Percentiles rank a stretch among this genome's conserved stretches.
phyloP scores from a whole-genome alignment of 2,329 filamentous ascomycete genomes.

The Neophaeococcomyces aloes region DNA sequence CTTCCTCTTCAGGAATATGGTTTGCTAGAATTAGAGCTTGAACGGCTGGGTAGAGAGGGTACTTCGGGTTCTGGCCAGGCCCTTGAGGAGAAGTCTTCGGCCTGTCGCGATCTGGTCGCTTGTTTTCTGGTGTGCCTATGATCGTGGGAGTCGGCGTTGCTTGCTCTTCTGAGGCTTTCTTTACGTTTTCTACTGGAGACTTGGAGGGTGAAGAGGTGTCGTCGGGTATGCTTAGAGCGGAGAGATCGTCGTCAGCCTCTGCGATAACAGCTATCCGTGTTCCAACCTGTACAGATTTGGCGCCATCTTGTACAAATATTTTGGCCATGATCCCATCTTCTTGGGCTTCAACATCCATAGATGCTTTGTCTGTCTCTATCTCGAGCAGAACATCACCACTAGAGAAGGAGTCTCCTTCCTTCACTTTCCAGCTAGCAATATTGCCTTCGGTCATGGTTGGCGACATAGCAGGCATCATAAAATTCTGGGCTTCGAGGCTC shows the following conservation, averaged over 20 bases:
- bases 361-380: slow-evolving; percentile 89
- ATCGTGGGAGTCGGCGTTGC: slow-evolving; percentile 7
- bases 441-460: slow-evolving; percentile 92
- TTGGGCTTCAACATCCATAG: slow-evolving; percentile 90
- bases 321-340: slow-evolving; percentile 80
- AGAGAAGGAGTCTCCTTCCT: slow-evolving; percentile 70
- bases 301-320: slow-evolving; percentile 60
- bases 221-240: slow-evolving; percentile 60
- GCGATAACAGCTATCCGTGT: slow-evolving; percentile 72
- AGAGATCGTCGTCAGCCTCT: slow-evolving; percentile 69
- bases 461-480: slow-evolving; percentile 82
- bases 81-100: slow-evolving; percentile 16
- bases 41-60: slow-evolving; percentile 62
- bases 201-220: slow-evolving; percentile 41
- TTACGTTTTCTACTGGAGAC: slow-evolving; percentile 17
- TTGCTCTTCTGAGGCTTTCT: slow-evolving; percentile 22
- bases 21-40: slow-evolving; percentile 69
- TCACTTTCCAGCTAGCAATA: slow-evolving; percentile 74
- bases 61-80: slow-evolving; percentile 33
- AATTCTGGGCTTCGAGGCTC: slow-evolving; percentile 64
- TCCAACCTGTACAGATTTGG: slow-evolving; percentile 68
- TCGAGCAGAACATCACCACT: slow-evolving; percentile 81
- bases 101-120: slow-evolving; percentile 16
- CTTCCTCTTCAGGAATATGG: slow-evolving; percentile 62
- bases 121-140: slow-evolving; percentile 14